phyloP scores from a whole-genome alignment of 2,329 filamentous ascomycete genomes.

The Botrytis deweyae region DNA sequence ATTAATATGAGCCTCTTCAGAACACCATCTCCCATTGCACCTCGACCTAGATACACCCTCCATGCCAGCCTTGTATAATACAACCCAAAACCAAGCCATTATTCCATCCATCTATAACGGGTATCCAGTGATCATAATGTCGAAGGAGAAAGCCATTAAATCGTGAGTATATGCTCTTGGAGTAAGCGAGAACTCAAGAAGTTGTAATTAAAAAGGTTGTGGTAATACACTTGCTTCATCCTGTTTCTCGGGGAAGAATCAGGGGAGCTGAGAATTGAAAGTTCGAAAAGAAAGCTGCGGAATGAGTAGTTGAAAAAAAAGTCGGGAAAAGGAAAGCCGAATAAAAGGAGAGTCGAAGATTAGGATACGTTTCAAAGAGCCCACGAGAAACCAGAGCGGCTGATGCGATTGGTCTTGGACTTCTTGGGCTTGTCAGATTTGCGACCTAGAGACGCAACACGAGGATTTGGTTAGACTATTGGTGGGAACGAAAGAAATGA shows the following conservation, averaged over 20 bases:
- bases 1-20: not conserved
- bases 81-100: constrained; percentile 6
- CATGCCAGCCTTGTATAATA: not conserved
- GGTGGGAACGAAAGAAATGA: not conserved
- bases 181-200: not conserved
- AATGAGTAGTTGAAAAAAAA: not conserved
- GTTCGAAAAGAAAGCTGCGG: not conserved
- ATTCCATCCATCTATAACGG: constrained; percentile 7
- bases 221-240: not conserved
- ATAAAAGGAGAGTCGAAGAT: not conserved
- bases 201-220: not conserved
- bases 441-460: constrained; percentile 20
- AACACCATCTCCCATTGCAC: not conserved
- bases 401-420: constrained; percentile 9
- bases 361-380: constrained; percentile 8
- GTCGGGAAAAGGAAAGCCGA: not conserved
- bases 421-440: constrained; percentile 12
- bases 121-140: constrained; percentile 2
- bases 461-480: constrained; percentile 7
- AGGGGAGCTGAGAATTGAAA: not conserved
- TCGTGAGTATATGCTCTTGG: not conserved
- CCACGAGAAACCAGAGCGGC: constrained; percentile 18
- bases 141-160: constrained; percentile 8
- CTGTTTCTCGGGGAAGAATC: not conserved
- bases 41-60: not conserved